phyloP scores from a whole-genome alignment of 441 rosid species.

The Aleurites moluccanus region DNA sequence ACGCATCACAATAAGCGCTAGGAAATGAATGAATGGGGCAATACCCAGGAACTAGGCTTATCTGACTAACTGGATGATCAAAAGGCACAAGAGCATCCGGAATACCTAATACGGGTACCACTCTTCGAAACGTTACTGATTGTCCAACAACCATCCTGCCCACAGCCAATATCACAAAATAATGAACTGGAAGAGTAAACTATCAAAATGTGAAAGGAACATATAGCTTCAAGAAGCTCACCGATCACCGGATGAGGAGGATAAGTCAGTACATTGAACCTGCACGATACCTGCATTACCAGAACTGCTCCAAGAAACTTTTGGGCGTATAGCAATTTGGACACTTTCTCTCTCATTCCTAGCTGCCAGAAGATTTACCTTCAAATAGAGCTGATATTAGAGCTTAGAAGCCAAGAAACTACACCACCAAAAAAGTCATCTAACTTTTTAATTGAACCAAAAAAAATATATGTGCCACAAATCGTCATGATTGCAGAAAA shows the following conservation, averaged over 20 bases:
- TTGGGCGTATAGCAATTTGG: constrained; percentile 90
- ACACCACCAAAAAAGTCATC: background rate
- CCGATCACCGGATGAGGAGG: constrained; percentile 80
- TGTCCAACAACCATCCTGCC: constrained; percentile 79
- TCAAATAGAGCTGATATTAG: constrained; percentile 33
- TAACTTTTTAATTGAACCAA: background rate
- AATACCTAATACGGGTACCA: constrained; percentile 82
- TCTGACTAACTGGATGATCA: constrained; percentile 72
- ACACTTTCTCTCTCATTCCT: constrained; percentile 95
- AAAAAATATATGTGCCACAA: background rate
- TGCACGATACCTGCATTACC: constrained; percentile 66
- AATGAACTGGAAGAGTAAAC: constrained; percentile 26
- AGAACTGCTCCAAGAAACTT: constrained; percentile 83
- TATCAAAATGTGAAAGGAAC: constrained; percentile 10
- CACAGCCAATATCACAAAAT: constrained; percentile 27
- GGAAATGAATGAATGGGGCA: constrained; percentile 24
- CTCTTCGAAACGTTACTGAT: constrained; percentile 64
- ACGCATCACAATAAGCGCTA: constrained; percentile 17
- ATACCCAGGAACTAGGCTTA: constrained; percentile 84
- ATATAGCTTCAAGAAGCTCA: constrained; percentile 35
- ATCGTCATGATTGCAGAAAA: background rate
- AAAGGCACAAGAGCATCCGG: constrained; percentile 98
- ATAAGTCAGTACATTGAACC: constrained; percentile 82
- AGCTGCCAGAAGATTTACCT: constrained; percentile 91
- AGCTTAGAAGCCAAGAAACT: constrained; percentile 28